phyloP scores from a whole-genome alignment of 257 asterid genomes.

The Forsythia suspensa region DNA sequence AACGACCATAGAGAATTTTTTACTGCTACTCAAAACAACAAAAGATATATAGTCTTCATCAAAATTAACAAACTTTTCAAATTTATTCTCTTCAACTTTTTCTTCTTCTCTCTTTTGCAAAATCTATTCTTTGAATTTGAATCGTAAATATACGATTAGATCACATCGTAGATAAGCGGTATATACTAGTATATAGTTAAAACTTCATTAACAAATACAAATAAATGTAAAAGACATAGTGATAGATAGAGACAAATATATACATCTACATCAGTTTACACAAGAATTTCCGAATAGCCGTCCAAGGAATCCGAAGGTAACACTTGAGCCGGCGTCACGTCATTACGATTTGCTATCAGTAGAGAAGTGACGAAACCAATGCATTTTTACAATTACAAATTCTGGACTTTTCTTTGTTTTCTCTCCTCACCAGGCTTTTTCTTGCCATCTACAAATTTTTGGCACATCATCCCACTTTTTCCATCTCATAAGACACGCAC shows the following conservation, averaged over 20 bases:
- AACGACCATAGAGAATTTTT: no score
- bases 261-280: not conserved
- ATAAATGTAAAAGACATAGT: no score
- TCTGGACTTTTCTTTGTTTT: not conserved
- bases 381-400: slow-evolving; percentile 5
- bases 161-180: no score
- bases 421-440: not conserved
- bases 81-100: no score
- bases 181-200: no score
- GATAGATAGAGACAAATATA: not conserved
- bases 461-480: not conserved
- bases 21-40: no score
- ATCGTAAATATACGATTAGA: no score
- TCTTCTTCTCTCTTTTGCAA: no score
- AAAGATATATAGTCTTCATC: no score
- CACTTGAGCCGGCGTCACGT: not conserved
- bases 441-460: not conserved
- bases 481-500: not conserved
- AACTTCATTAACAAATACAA: no score
- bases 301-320: not conserved
- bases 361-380: slow-evolving; percentile 30
- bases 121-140: no score
- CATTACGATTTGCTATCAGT: not conserved
- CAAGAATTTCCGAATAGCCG: not conserved
- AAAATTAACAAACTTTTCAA: no score